phyloP scores from a whole-genome alignment of 345 rosid species.

The Eucalyptus dawsonii region DNA sequence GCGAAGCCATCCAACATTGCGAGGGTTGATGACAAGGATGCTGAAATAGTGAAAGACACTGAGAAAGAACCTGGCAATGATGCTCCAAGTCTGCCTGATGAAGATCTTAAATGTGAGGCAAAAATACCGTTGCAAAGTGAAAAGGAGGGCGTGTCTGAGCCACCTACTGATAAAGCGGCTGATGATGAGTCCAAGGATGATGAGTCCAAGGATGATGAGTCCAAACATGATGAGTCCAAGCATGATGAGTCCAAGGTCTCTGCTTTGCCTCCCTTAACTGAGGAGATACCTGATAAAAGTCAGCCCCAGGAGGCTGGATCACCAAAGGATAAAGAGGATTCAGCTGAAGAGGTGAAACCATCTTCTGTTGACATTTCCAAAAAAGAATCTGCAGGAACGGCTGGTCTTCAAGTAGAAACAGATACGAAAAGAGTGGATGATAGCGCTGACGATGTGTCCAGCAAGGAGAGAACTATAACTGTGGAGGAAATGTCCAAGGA shows the following conservation, averaged over 20 bases:
- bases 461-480: slow-evolving; percentile 8
- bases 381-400: slow-evolving; percentile 33
- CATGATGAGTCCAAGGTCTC: background rate
- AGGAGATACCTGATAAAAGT: slow-evolving; percentile 21
- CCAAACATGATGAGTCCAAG: background rate
- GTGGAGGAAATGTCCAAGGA: background rate
- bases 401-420: slow-evolving; percentile 39
- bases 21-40: slow-evolving; percentile 24
- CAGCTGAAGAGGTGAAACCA: slow-evolving; percentile 17
- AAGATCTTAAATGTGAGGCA: slow-evolving; percentile 20
- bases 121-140: slow-evolving; percentile 27
- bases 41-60: slow-evolving; percentile 7
- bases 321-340: slow-evolving; percentile 41
- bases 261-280: slow-evolving; percentile 24
- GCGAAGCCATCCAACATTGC: slow-evolving; percentile 27
- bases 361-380: background rate
- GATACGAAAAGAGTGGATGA: slow-evolving; percentile 24
- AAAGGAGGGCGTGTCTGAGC: slow-evolving; percentile 5
- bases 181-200: slow-evolving; percentile 6
- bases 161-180: slow-evolving; percentile 1
- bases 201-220: background rate
- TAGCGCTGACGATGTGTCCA: slow-evolving; percentile 17
- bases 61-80: slow-evolving; percentile 15
- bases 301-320: slow-evolving; percentile 20
- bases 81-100: slow-evolving; percentile 10